A percentile compares a stretch with the other conserved stretches of the same genome.
Evolutionary conservation across 306 rosid species (phyloP).

Genomic region (Geum urbanum): DNA sequence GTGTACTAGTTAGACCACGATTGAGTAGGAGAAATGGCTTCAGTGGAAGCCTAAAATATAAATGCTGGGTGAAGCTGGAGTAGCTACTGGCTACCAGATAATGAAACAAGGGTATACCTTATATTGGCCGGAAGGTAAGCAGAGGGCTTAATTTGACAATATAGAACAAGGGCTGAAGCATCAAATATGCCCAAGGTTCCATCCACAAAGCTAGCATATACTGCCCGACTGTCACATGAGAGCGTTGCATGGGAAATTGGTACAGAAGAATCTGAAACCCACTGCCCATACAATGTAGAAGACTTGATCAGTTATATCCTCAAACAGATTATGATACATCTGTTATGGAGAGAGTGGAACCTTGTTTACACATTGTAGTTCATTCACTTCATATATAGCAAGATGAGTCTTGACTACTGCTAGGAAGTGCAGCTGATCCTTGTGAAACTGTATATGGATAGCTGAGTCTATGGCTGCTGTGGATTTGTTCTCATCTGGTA

Average conservation of each 20-base stretch:
- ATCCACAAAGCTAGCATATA: conserved; percentile 68
- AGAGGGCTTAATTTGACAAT: conserved; percentile 62
- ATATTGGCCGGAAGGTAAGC: conserved; percentile 48
- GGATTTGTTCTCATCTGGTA: conserved; percentile 52
- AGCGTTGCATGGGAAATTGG: conserved; percentile 74
- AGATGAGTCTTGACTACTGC: conserved; percentile 71
- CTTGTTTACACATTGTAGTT: conserved; percentile 54
- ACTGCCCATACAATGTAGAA: conserved; percentile 30
- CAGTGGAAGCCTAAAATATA: too few relatives aligned
- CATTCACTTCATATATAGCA: conserved; percentile 58
- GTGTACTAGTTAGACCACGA: too few relatives aligned
- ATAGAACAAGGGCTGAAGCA: conserved; percentile 52
- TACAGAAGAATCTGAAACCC: conserved; percentile 51
- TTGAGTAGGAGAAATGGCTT: background rate
- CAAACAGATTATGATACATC: too few relatives aligned
- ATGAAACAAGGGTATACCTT: conserved; percentile 38
- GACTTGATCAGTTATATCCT: background rate
- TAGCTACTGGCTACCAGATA: background rate
- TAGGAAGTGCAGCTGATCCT: conserved; percentile 63
- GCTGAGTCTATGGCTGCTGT: conserved; percentile 35
- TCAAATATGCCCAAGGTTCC: conserved; percentile 54
- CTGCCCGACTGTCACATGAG: conserved; percentile 72
- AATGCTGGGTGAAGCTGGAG: background rate
- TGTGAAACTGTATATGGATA: conserved; percentile 72
- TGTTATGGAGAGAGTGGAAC: conserved; percentile 19